phyloP scores from a whole-genome alignment of 1,139 yeast species.

The Suhomyces terraborum region DNA sequence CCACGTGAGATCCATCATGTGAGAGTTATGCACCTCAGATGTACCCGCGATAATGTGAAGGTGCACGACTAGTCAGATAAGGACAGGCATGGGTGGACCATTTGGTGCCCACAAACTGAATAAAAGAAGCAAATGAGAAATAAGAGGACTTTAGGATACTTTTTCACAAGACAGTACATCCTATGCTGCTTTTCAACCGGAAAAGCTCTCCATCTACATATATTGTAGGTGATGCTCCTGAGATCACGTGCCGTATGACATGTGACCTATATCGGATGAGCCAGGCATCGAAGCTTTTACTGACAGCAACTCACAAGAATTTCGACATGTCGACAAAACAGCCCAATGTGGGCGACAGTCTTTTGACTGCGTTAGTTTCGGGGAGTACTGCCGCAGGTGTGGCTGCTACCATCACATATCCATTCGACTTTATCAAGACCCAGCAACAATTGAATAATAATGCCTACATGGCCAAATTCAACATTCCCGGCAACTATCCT shows the following conservation, averaged over 20 bases:
- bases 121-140: too few species aligned
- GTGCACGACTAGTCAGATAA: not conserved
- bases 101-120: too few species aligned
- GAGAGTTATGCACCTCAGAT: not conserved
- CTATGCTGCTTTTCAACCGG: too few species aligned
- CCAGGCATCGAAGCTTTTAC: too few species aligned
- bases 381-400: conserved; percentile 76
- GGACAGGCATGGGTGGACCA: too few species aligned
- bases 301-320: not conserved
- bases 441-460: conserved; percentile 62
- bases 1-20: not conserved
- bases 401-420: conserved; percentile 74
- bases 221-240: too few species aligned
- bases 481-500: conserved; percentile 43
- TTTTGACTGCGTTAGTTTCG: conserved; percentile 67
- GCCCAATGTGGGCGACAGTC: conserved; percentile 15
- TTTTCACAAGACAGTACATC: too few species aligned
- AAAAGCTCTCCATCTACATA: too few species aligned
- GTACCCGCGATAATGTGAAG: not conserved
- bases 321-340: conserved; percentile 1
- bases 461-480: conserved; percentile 40
- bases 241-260: not conserved
- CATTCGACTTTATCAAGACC: conserved; percentile 82
- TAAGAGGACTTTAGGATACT: too few species aligned
- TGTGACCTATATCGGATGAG: not conserved